Base-by-base conservation (phyloP, 1,284 basidiomycete species). In the Malassezia brasiliensis region DNA sequence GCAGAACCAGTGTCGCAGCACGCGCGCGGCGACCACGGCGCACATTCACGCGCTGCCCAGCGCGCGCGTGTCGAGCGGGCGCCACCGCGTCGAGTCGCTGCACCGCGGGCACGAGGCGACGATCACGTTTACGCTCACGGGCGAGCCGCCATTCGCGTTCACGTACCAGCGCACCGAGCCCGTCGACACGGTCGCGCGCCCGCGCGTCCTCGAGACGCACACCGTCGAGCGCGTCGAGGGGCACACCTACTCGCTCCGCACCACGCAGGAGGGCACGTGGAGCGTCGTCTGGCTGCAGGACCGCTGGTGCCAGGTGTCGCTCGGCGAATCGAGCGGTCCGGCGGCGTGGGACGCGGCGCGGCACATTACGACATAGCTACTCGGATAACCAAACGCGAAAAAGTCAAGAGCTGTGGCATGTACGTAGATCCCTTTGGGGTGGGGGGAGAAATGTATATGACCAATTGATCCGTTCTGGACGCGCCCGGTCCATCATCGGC, bases 141-240 rank as follows among this genome's bases (percentile, higher is more conserved):
- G 93, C 52, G 86, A 87, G 65, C 86, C 93, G 35, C 93, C 93
- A 0, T 98, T 94, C 77, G 86, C 90, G 1, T 96, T 98, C 53
- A 78, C 77, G 8, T 78, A 77, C 60, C 73, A 74, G 47, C 61
- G 76, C 22, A 70, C 71, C 7, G 65, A 73, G 41, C 68, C 77
- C 20, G 65, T 69, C 30, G 77, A 76, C 46, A 62, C 52, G 32
- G 56, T 66, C 22, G 45, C 58, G 2, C 42, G 54, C 35, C 72
- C 72, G 9, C 62, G 61, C 36, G 66, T 74, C 42, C 49, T 74
- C 37, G 70, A 68, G 60, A 68, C 66, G 20, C 65, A 69, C 35
- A 72, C 69, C 22, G 65, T 72, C 15, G 81, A 82, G 8, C 19
- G 20, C 5, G 37, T 49, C n/a, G 19, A 40, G 15, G 37, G n/a